Evolutionary conservation across 2,329 filamentous ascomycete genomes (phyloP).

Genomic region (Sporothrix humicola): DNA sequence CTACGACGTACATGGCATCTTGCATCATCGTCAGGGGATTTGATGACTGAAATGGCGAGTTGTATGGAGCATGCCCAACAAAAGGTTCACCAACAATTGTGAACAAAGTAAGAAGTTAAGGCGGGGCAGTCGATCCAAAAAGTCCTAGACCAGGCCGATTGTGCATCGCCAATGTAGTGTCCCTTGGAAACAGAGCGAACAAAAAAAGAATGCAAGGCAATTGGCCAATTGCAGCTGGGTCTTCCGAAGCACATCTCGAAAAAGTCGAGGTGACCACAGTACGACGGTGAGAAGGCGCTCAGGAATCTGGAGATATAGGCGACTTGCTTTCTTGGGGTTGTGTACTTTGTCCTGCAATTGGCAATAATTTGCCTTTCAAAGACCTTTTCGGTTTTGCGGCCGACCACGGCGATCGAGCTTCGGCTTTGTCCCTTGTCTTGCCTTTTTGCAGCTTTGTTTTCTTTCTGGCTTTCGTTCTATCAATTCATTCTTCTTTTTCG

Average conservation of each 20-base stretch:
- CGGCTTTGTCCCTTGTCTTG: not conserved
- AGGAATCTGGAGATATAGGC: not conserved
- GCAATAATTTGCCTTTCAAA: too few species aligned
- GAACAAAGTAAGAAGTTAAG: not conserved
- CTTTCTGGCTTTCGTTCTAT: not conserved
- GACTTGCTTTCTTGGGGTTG: not conserved
- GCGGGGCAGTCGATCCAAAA: not conserved
- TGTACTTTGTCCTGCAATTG: too few species aligned
- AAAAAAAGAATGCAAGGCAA: not conserved
- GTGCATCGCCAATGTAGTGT: not conserved
- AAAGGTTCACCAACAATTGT: not conserved
- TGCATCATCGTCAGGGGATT: not conserved
- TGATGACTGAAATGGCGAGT: not conserved
- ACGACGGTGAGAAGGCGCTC: too few species aligned
- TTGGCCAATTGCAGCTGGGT: constrained; percentile 25
- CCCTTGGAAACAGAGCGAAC: too few species aligned
- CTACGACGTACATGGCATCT: not conserved
- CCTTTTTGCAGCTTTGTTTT: too few species aligned
- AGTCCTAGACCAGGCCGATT: constrained; percentile 5
- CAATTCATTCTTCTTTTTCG: not conserved
- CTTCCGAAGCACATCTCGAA: constrained; percentile 4
- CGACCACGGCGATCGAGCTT: constrained; percentile 9
- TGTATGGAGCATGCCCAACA: not conserved
- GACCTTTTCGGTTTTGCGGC: not conserved
- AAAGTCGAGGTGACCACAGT: not conserved